Evolutionary conservation across 768 basidiomycete genomes (phyloP), one percentile per base, ranked within the genome.

Genomic region (Hemileccinum impolitum): DNA sequence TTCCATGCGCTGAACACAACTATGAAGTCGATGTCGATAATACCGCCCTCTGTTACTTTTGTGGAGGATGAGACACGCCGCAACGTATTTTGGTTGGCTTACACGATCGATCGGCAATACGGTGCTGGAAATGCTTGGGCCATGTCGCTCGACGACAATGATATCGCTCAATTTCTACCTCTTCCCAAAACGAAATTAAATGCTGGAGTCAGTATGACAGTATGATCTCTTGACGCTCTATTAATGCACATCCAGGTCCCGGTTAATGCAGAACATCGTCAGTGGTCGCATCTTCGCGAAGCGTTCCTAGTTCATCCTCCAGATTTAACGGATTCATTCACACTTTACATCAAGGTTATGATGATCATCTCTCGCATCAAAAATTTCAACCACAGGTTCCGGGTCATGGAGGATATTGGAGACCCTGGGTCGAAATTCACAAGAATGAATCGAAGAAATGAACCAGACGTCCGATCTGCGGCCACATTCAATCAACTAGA

Each of bases 61-160:
- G 69, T 82, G 7, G 87, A 89, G 62, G 84, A 85, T 30, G 88
- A 89, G 64, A 79, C 72, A 35, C 75, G 88, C 43, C 73, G 86
- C 47, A 89, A 89, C 56, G 73, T 79, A 1, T 87, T 88, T 58
- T 90, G 87, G 81, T 58, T 85, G 39, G 81, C 84, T 9, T 89
- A 88, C 61, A 74, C 81, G 6, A 71, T 75, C 39, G 87, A 90
- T 55, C 79, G 87, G 23, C 76, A 82, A 52, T 78, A 81, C 48
- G 81, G 84, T 6, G 77, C 76, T 51, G 79, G 80, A 28, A 87
- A 86, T 56, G 83, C 82, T 17, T 90, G 86, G 80, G 81, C 87
- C 0, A 71, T 81, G 51, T 76, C 75, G 50, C 68, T 90, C 10
- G 88, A 90, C 53, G 87, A 90, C 60, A 75, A 81, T 51, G 87